Evolutionary conservation across 2,329 filamentous ascomycete genomes (phyloP).

Genomic region (Xylariaceae sp.): DNA sequence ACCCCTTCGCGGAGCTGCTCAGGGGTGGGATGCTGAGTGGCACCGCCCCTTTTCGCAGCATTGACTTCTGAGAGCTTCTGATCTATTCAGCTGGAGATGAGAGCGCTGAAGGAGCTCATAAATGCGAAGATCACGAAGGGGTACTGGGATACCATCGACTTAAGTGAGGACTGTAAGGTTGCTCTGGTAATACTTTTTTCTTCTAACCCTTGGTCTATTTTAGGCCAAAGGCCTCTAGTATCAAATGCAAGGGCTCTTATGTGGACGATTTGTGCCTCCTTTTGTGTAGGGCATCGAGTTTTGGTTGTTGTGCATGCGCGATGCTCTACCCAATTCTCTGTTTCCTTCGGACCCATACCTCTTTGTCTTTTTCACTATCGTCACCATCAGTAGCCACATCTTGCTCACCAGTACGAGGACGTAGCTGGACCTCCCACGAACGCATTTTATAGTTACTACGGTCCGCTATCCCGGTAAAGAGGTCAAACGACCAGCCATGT

Average conservation of each 20-base stretch:
- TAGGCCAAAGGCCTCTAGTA: no score
- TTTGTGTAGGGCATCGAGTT: not conserved
- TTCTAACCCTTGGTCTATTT: no score
- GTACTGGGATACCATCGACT: no score
- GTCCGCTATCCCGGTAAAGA: slow-evolving; percentile 65
- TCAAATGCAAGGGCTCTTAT: not conserved
- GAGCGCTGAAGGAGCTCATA: no score
- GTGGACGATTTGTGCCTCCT: not conserved
- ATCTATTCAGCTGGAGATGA: no score
- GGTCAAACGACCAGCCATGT: slow-evolving; percentile 72
- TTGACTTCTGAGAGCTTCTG: no score
- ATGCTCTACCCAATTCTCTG: slow-evolving; percentile 35
- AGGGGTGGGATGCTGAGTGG: no score
- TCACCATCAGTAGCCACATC: slow-evolving; percentile 10
- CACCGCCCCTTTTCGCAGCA: no score
- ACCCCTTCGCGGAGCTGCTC: no score
- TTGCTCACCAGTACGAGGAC: slow-evolving; percentile 30
- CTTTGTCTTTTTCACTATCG: slow-evolving; percentile 12
- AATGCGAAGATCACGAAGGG: no score
- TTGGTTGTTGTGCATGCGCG: not conserved
- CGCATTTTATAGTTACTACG: slow-evolving; percentile 63
- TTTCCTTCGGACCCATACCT: slow-evolving; percentile 39
- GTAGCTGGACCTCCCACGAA: slow-evolving; percentile 65
- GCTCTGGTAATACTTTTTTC: no score
- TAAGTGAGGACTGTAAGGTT: no score